These are phyloP conservation scores for Fusarium pilosicola DNA, from an alignment of 2,329 filamentous ascomycete species.

Conservation along the genomic window DNA sequence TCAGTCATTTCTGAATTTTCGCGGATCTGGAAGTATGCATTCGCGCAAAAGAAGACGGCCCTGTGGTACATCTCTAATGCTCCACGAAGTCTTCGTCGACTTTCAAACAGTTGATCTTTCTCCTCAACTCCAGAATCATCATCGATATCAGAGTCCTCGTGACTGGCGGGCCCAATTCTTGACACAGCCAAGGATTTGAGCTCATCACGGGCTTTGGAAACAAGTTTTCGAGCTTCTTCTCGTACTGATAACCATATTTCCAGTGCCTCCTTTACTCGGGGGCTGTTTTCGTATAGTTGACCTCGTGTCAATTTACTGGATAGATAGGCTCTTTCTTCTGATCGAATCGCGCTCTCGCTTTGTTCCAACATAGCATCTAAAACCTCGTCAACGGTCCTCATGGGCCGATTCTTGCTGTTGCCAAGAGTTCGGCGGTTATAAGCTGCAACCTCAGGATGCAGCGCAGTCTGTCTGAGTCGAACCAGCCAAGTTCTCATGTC, in stretches of 20 bases:
- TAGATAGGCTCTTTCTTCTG: constrained; percentile 75
- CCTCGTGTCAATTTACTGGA: constrained; percentile 73
- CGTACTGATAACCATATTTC: constrained; percentile 72
- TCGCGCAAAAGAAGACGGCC: constrained; percentile 85
- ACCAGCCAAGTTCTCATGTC: constrained; percentile 84
- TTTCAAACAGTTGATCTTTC: constrained; percentile 61
- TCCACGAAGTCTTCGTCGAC: constrained; percentile 72
- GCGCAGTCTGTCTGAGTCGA: constrained; percentile 80
- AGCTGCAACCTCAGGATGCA: constrained; percentile 84
- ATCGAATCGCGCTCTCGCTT: constrained; percentile 72
- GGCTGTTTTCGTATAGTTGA: constrained; percentile 82
- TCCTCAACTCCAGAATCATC: constrained; percentile 49
- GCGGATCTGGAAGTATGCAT: constrained; percentile 85
- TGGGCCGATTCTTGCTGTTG: constrained; percentile 68
- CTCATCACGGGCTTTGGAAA: constrained; percentile 72
- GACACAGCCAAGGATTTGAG: constrained; percentile 59
- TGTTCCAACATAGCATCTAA: constrained; percentile 92
- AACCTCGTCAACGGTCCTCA: constrained; percentile 87
- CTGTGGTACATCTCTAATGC: constrained; percentile 84
- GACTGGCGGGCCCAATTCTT: constrained; percentile 2
- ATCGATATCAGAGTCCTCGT: constrained; percentile 36
- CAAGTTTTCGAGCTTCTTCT: constrained; percentile 59
- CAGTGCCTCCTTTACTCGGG: constrained; percentile 73
- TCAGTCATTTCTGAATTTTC: constrained; percentile 70
- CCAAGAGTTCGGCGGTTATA: constrained; percentile 73